Percentiles rank a stretch among this genome's conserved stretches.
Evolutionary conservation across 2,329 filamentous ascomycete species (phyloP).

Genomic region (Hypoxylon sp.): DNA sequence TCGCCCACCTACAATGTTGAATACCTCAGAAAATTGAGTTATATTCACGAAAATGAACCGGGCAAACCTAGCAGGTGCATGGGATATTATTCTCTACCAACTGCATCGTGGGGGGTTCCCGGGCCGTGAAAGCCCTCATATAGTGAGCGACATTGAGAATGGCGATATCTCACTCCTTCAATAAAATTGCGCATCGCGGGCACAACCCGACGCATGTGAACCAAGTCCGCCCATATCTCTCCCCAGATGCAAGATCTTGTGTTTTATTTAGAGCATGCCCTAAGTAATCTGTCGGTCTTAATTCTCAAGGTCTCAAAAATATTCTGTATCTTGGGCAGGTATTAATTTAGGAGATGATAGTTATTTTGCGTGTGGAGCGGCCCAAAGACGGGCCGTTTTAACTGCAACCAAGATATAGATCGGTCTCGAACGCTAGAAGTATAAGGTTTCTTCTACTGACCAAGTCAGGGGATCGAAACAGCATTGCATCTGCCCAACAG

Average conservation of each 20-base stretch:
- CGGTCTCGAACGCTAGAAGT: slow-evolving; percentile 31
- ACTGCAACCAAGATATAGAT: slow-evolving; percentile 13
- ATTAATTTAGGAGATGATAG: no score
- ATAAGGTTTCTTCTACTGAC: slow-evolving; percentile 7
- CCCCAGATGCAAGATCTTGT: no score
- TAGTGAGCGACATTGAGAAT: no score
- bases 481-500: slow-evolving; percentile 7
- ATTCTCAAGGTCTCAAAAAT: no score
- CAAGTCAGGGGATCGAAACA: slow-evolving; percentile 7
- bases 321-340: no score
- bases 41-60: slow-evolving; percentile 1
- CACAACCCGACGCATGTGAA: slow-evolving; percentile 6
- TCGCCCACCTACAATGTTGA: no score
- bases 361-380: no score
- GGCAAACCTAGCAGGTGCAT: no score
- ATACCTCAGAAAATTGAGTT: slow-evolving; percentile 5
- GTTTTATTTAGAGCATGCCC: slow-evolving; percentile 13
- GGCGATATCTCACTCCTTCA: slow-evolving; percentile 15
- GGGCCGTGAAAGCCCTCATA: slow-evolving; percentile 21
- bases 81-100: background rate
- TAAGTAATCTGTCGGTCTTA: no score
- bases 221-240: slow-evolving; percentile 3
- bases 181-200: slow-evolving; percentile 7
- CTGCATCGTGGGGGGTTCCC: slow-evolving; percentile 14
- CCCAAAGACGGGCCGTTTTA: slow-evolving; percentile 30